phyloP scores from a whole-genome alignment of 2,329 filamentous ascomycete species.

The Chalaropsis ovoidea region DNA sequence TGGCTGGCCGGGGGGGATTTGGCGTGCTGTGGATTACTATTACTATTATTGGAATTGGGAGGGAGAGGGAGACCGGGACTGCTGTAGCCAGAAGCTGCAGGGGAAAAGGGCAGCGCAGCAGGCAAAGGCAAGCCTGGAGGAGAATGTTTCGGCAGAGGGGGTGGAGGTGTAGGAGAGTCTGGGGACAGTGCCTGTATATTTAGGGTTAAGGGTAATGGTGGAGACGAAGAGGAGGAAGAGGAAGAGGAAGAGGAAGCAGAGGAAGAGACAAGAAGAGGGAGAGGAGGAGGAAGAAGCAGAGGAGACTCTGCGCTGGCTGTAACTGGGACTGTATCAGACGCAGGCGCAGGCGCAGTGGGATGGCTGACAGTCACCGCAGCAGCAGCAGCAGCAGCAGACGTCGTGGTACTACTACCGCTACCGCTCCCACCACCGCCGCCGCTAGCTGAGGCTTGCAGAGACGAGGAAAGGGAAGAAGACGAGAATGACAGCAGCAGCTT shows the following conservation, averaged over 20 bases:
- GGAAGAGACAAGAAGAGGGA: neutral
- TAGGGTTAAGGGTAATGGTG: neutral
- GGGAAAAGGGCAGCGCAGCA: neutral
- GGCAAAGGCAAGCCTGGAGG: neutral
- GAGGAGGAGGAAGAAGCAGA: constrained; percentile 1
- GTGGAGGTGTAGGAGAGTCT: constrained; percentile 5
- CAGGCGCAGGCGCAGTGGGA: neutral
- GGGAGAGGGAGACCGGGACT: too few species aligned
- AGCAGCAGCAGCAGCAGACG: neutral
- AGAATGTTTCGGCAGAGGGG: constrained; percentile 13
- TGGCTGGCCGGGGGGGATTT: neutral
- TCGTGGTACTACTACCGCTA: neutral
- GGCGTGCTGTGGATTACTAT: neutral
- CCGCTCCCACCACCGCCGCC: neutral
- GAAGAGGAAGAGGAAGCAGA: neutral
- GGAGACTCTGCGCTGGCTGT: neutral
- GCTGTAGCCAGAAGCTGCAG: neutral
- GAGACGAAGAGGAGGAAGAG: neutral
- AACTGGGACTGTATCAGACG: neutral
- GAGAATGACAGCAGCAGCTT: constrained; percentile 1
- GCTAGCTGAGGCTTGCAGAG: neutral
- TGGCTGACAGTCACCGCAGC: neutral
- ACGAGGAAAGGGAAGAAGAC: neutral
- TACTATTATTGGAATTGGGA: neutral
- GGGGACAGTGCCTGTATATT: neutral